Evolutionary conservation across 768 basidiomycete species (phyloP), one percentile per base, ranked within the genome.

Genomic region (Imleria badia): DNA sequence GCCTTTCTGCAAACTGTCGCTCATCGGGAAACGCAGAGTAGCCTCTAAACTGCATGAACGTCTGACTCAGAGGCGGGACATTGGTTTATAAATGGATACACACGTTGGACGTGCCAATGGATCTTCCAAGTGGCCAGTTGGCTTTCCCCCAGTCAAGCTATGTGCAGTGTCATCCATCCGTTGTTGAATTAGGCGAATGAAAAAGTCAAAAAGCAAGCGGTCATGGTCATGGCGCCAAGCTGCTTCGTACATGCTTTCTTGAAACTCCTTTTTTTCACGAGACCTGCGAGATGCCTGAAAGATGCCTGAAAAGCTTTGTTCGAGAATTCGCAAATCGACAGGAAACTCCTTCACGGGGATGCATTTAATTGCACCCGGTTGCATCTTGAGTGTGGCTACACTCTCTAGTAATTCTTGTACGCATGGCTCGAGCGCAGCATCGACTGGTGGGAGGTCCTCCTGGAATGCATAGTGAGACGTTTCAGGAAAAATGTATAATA

Each of bases 191-290:
- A 47, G 54, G 0, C 57, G 54, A 17, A 50, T 26, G 40, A 58
- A 58, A 13, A 58, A 58, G 33, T 58, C 56, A 7, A 50, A 58
- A 15, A 58, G 31, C 20, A 58, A 46, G 3, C 48, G 53, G 15
- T 58, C 56, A 8, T 58, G 53, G 39, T 56, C 54, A 42, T 56
- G 47, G 13, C 54, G 48, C 57, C 48, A 58, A 26, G 31, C 26
- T 0, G 29, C 38, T 35, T 56, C 55, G 39, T 20, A 46, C 3
- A 35, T 14, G 14, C 22, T 34, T 26, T 30, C 38, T 17, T 7
- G 22, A 14, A 52, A 7, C 11, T 35, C 11, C 20, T 4, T 33
- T 39, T 55, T 58, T 38, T 50, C 56, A 42, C 44, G 45, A 22
- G 44, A 58, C 31, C 54, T 40, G 2, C 30, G 56, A 10, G 53